A percentile compares a stretch with the other conserved stretches of the same genome.
Evolutionary conservation across 1,284 basidiomycete species (phyloP).

Genomic region (Ganoderma leucocontextum): DNA sequence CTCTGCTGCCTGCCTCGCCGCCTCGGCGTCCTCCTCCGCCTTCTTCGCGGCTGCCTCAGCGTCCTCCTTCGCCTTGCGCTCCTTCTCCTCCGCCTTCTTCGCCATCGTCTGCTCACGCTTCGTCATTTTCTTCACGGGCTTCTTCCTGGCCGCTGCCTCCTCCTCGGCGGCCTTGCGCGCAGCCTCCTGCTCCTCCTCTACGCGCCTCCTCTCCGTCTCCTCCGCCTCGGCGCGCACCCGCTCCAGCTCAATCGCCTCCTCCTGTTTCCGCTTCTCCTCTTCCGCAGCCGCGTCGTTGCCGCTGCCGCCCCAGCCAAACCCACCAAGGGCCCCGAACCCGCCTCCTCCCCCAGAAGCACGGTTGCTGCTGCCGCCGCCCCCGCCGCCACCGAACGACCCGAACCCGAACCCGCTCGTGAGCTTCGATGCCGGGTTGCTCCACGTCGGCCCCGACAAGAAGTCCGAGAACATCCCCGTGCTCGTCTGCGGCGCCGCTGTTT

Average conservation of each 20-base stretch:
- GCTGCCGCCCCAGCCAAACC: conserved; percentile 27
- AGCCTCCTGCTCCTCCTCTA: conserved; percentile 25
- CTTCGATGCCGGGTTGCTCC: conserved; percentile 23
- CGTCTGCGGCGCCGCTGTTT: conserved; percentile 22
- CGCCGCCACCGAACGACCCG: conserved; percentile 19
- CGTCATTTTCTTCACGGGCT: conserved; percentile 32
- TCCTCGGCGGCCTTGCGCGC: conserved; percentile 16
- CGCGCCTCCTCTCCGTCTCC: conserved; percentile 25
- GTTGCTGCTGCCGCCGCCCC: conserved; percentile 14
- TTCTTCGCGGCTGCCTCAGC: conserved; percentile 18
- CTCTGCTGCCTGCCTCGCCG: conserved; percentile 48
- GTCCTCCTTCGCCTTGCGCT: conserved; percentile 22
- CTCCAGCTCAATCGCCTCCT: conserved; percentile 13
- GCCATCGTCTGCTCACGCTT: conserved; percentile 21
- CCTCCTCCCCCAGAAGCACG: conserved; percentile 17
- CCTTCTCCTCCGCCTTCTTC: conserved; percentile 31
- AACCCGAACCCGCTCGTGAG: conserved; percentile 22
- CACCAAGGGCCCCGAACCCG: conserved; percentile 23
- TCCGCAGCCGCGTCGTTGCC: conserved; percentile 24
- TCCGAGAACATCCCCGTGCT: conserved; percentile 34
- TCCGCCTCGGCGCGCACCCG: conserved; percentile 24
- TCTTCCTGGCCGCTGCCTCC: conserved; percentile 28
- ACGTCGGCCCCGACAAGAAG: conserved; percentile 33
- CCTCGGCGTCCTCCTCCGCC: conserved; percentile 48
- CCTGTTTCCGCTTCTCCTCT: conserved; percentile 25